These are phyloP conservation scores for Bertia moriformis DNA, from an alignment of 2,329 filamentous ascomycete genomes.

Conservation along the genomic window DNA sequence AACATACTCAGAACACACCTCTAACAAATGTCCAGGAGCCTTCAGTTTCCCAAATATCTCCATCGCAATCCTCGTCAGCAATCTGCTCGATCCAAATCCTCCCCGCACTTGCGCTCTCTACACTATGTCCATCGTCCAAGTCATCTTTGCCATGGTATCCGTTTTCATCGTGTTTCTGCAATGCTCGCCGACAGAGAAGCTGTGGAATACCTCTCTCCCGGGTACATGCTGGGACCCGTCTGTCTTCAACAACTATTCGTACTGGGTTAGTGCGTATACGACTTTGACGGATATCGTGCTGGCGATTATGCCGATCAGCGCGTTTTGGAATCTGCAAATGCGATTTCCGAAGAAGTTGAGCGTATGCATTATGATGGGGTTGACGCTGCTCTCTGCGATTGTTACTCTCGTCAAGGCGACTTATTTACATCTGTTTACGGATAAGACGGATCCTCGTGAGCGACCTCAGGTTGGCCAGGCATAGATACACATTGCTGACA, in stretches of 20 bases:
- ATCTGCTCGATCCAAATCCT: conserved; percentile 2
- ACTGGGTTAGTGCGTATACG: conserved; percentile 4
- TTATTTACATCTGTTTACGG: conserved; percentile 1
- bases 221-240: conserved; percentile 2
- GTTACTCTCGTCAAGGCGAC: conserved; percentile 4
- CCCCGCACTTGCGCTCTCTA: conserved; percentile 2
- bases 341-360: conserved; percentile 2
- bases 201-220: conserved; percentile 3
- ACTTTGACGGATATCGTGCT: conserved; percentile 4
- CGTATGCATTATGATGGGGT: conserved; percentile 4
- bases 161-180: conserved; percentile 3
- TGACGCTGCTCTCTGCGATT: conserved; percentile 3
- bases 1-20: too few relatives aligned
- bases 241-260: conserved; percentile 3
- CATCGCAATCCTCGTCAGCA: conserved; percentile 1
- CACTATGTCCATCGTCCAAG: conserved; percentile 1
- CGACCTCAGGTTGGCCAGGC: too few relatives aligned
- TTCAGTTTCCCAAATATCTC: conserved; percentile 3
- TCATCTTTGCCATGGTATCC: conserved; percentile 2
- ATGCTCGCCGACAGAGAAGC: conserved; percentile 2
- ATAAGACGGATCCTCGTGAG: not conserved
- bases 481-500: too few relatives aligned
- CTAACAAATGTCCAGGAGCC: too few relatives aligned
- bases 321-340: conserved; percentile 3
- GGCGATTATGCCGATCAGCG: conserved; percentile 3